These are phyloP conservation scores for Geosmithia flava DNA, from an alignment of 2,329 filamentous ascomycete genomes.

Conservation along the genomic window DNA sequence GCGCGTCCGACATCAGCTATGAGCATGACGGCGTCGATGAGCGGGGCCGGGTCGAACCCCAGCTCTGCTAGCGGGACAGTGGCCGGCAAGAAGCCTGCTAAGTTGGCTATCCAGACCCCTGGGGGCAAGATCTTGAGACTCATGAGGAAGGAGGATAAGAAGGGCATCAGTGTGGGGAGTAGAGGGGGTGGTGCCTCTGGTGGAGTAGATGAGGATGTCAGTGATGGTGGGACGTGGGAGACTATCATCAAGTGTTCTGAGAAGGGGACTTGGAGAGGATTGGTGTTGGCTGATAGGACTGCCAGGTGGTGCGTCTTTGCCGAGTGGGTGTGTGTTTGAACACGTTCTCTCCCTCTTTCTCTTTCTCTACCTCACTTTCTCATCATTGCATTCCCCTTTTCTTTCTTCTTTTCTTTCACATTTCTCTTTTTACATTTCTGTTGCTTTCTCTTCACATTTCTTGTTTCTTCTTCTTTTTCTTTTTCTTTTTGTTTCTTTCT, in stretches of 20 bases:
- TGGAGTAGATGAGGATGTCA: slow-evolving; percentile 34
- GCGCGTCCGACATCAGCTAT: slow-evolving; percentile 48
- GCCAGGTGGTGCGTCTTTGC: slow-evolving; percentile 89
- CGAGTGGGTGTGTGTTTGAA: slow-evolving; percentile 56
- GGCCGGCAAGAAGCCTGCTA: slow-evolving; percentile 72
- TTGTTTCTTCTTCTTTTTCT: too few species aligned
- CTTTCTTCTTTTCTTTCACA: too few species aligned
- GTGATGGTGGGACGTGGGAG: slow-evolving; percentile 71
- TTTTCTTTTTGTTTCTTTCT: too few species aligned
- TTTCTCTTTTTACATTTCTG: neutral
- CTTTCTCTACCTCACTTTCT: too few species aligned
- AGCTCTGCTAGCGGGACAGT: slow-evolving; percentile 40
- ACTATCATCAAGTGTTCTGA: slow-evolving; percentile 86
- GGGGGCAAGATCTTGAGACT: slow-evolving; percentile 87
- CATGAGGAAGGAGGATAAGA: slow-evolving; percentile 66
- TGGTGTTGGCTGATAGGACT: slow-evolving; percentile 73
- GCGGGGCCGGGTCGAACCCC: slow-evolving; percentile 43
- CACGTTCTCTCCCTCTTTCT: neutral
- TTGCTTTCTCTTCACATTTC: too few species aligned
- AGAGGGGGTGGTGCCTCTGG: slow-evolving; percentile 14
- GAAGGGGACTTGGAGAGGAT: slow-evolving; percentile 65
- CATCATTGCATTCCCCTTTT: neutral
- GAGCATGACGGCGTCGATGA: slow-evolving; percentile 46
- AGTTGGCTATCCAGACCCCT: slow-evolving; percentile 87
- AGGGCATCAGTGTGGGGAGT: slow-evolving; percentile 34